phyloP scores from a whole-genome alignment of 805 yeast genomes.

The Scheffersomyces stipitis region DNA sequence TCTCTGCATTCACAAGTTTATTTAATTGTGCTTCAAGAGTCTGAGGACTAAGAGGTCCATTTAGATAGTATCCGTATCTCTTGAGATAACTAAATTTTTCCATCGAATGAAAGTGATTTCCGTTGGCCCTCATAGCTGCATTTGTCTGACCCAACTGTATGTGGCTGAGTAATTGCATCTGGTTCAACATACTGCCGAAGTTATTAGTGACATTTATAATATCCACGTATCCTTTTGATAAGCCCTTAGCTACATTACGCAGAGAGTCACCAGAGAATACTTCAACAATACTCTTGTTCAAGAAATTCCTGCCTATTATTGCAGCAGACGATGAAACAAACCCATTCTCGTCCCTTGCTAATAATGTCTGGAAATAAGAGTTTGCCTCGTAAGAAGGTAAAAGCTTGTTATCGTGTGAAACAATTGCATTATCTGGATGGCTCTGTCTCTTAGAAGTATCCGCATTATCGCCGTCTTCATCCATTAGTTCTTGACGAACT shows the following conservation, averaged over 20 bases:
- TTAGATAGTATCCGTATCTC: slow-evolving; percentile 32
- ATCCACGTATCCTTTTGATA: slow-evolving; percentile 28
- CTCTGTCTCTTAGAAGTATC: not conserved
- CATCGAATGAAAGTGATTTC: slow-evolving; percentile 8
- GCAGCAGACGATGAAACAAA: slow-evolving; percentile 33
- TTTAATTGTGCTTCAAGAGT: slow-evolving; percentile 14
- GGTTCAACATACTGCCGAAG: slow-evolving; percentile 31
- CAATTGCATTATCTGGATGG: slow-evolving; percentile 24
- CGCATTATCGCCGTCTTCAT: slow-evolving; percentile 12
- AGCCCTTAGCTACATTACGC: slow-evolving; percentile 25
- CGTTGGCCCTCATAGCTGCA: slow-evolving; percentile 3
- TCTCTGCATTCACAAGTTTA: slow-evolving; percentile 14
- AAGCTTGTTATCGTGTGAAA: slow-evolving; percentile 35
- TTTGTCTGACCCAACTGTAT: slow-evolving; percentile 17
- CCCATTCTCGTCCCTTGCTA: slow-evolving; percentile 37
- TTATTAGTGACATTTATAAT: slow-evolving; percentile 21
- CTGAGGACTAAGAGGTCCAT: slow-evolving; percentile 26
- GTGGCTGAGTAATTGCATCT: slow-evolving; percentile 37
- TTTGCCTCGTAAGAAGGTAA: slow-evolving; percentile 36
- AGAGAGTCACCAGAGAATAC: slow-evolving; percentile 9
- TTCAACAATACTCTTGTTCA: slow-evolving; percentile 16
- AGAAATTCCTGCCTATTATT: slow-evolving; percentile 32
- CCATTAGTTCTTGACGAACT: slow-evolving; percentile 17
- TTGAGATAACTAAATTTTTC: slow-evolving; percentile 25
- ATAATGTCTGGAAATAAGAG: slow-evolving; percentile 35